Conservation (phyloP, 805 yeast species). For the Cyberlindnera maritima region DNA sequence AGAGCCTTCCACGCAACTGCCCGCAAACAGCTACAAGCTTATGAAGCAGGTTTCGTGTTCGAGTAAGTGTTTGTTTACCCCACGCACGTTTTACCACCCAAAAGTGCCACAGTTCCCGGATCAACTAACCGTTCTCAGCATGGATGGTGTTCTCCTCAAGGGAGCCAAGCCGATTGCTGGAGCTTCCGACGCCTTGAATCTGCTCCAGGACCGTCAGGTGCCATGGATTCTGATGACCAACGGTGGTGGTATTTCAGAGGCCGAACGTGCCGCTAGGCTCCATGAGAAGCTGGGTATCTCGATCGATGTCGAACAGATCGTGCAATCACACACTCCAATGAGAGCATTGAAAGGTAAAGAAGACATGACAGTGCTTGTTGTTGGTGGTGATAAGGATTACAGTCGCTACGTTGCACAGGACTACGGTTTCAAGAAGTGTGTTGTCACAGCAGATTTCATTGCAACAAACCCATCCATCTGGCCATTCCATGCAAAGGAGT, state of each 20-base stretch:
- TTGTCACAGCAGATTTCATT: conserved; percentile 71
- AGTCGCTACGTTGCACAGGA: conserved; percentile 69
- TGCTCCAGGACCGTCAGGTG: conserved; percentile 49
- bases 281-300: conserved; percentile 39
- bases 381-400: conserved; percentile 75
- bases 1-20: neutral
- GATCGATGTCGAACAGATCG: conserved; percentile 48
- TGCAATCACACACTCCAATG: conserved; percentile 89
- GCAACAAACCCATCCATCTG: conserved; percentile 67
- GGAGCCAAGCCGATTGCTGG: conserved; percentile 65
- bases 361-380: conserved; percentile 65
- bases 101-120: too few relatives aligned
- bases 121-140: conserved; percentile 33
- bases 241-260: conserved; percentile 82
- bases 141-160: conserved; percentile 85
- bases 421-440: conserved; percentile 77
- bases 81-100: too few relatives aligned
- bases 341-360: conserved; percentile 48
- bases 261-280: conserved; percentile 52
- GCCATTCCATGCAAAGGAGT: conserved; percentile 61
- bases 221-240: conserved; percentile 87
- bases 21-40: conserved; percentile 3
- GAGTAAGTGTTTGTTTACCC: conserved; percentile 9
- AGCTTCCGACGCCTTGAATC: conserved; percentile 58
- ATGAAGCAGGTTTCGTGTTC: conserved; percentile 15